Evolutionary conservation across 2,329 filamentous ascomycete species (phyloP).

Genomic region (Ceratocystis albifundus): DNA sequence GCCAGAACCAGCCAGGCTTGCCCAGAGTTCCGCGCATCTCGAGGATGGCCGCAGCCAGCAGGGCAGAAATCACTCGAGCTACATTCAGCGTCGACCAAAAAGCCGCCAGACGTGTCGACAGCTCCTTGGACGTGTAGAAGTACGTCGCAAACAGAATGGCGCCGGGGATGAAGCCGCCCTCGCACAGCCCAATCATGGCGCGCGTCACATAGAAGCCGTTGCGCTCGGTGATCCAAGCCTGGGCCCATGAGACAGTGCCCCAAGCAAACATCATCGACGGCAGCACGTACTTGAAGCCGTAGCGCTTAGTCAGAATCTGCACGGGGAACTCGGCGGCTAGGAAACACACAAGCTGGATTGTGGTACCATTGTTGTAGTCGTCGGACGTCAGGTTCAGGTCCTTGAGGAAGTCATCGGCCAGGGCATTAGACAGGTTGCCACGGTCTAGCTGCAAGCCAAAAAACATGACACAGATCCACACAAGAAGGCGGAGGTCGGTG

Average conservation of each 20-base stretch:
- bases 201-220: conserved; percentile 41
- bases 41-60: conserved; percentile 56
- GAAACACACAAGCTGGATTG: conserved; percentile 45
- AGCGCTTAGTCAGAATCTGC: conserved; percentile 45
- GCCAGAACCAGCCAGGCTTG: conserved; percentile 47
- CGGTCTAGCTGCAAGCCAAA: conserved; percentile 53
- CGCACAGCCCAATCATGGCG: conserved; percentile 42
- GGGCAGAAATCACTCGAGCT: conserved; percentile 26
- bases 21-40: conserved; percentile 51
- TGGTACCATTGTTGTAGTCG: conserved; percentile 48
- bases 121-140: conserved; percentile 58
- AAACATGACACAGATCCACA: conserved; percentile 41
- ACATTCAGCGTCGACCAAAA: conserved; percentile 51
- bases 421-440: conserved; percentile 50
- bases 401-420: conserved; percentile 49
- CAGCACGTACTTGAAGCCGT: conserved; percentile 46
- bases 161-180: conserved; percentile 48
- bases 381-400: conserved; percentile 40
- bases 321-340: conserved; percentile 47
- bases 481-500: conserved; percentile 34
- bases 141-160: conserved; percentile 57
- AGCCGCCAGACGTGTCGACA: conserved; percentile 53
- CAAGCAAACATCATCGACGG: conserved; percentile 41
- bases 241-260: conserved; percentile 35
- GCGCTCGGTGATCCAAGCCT: conserved; percentile 41